Evolutionary conservation across 805 yeast species (phyloP), one percentile per base, ranked within the genome.

Genomic region (Myxozyma neglecta): DNA sequence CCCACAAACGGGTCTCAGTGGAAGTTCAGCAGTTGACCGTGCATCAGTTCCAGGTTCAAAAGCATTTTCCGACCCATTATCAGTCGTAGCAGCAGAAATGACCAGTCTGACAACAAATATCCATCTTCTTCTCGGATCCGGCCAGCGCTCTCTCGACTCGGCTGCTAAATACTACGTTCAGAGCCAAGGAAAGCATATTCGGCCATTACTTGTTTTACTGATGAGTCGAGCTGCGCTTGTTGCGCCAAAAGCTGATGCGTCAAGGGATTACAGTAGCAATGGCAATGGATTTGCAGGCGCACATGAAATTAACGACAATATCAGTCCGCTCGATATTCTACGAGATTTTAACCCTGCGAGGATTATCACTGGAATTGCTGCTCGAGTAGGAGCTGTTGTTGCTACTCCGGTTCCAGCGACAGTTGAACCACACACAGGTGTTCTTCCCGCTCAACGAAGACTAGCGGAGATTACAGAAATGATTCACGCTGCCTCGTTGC

Each of bases 391-490:
- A 13, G 35, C 36, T 36, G 18, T 18, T n/a, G 44, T 49, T 51
- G 37, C 34, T 1, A 18, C 16, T 16, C 53, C 44, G 24, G 55
- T 34, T 11, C 55, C 46, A 9, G 66, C 58, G 14, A 34, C 37
- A 24, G 59, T 57, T 5, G 60, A 57, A 34, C 20, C 24, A 42
- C 20, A 54, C 18, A 60, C 65, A 83, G 43, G 78, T 87, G 90
- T 94, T 53, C 78, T 93, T 61, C 98, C 99, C 50, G 91, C 94
- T 69, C 99, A 94, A 76, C 81, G 98, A 67, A 82, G 99, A 61
- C 80, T 94, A 58, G 98, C 99, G 0, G 99, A 94, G 76, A 93
- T 94, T 70, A 97, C 93, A 9, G 99, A 94, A 76, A 89, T 94
- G 96, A 94, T 94, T 67, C 99, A 94, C 74, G 94, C 98, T 0